Evolutionary conservation across 768 basidiomycete species (phyloP), one percentile per base, ranked within the genome.

Genomic region (Podaxis sp.): DNA sequence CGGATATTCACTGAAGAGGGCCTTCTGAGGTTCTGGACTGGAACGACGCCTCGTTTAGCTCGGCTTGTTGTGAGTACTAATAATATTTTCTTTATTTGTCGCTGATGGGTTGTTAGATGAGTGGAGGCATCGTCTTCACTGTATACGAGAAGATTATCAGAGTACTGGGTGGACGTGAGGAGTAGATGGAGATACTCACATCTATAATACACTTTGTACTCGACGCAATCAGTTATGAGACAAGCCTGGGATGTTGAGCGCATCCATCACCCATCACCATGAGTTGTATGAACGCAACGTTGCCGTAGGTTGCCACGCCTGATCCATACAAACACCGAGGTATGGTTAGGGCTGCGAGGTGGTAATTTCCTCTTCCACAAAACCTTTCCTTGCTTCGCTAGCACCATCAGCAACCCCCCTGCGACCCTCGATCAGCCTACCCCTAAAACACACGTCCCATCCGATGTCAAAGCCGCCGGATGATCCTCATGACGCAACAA

Each of bases 1-100:
- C 84, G 96, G 51, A 95, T 98, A 71, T 87, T 94, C 66, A 94
- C 89, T 0, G 96, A 99, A 74, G 95, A 99, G 70, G 97, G 97
- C 2, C 67, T 97, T 6, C 68, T 86, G n/a, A 84, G 90, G 54
- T 97, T 99, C 75, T 99, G 97, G 97, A 92, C 91, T 2, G 97
- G 97, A 2, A 95, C 96, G 6, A 96, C 96, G 3, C 97, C 97
- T 0, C 79, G 96, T 64, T 74, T 99, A 28, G 85, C 86, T 6
- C 83, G 97, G 30, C 74, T 99, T 54, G 89, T 96, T 71, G 91
- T 95, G 69, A 75, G 90, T 78, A 13, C 17, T 30, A 20, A 36
- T 40, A 36, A 41, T 26, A 37, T 49, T 59, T 30, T 28, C n/a
- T 26, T 11, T 26, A 36, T 33, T 46, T 20, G 63, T 20, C 46